Evolutionary conservation across 2,329 filamentous ascomycete species (phyloP), one percentile per base, ranked within the genome.

Genomic region (Colletotrichum karsti): DNA sequence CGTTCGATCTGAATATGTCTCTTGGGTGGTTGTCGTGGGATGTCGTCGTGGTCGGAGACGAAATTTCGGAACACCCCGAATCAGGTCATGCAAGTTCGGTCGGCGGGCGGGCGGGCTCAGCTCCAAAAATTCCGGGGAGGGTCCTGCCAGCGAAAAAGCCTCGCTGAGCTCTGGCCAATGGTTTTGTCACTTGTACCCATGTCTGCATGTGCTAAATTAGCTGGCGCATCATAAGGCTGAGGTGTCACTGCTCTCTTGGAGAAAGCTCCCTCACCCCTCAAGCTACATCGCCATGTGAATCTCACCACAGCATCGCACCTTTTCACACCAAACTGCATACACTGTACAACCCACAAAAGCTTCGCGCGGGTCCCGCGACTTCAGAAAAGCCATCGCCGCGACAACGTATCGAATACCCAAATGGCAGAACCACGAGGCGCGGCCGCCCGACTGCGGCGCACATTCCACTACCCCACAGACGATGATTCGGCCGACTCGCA

Each of bases 381-480:
- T 8, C 20, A 18, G 7, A 5, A 57, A 33, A 13, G 30, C 9
- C 35, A 12, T 22, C 28, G 8, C 44, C 13, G 8, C 13, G 28
- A 15, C n/a, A 18, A 12, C 9, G 30, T 10, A 22, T 50, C 20
- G 9, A 15, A 5, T 12, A 24, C 18, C 46, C 15, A 35, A 30
- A 71, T 71, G 70, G 58, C 59, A 37, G 71, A 75, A 70, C 63
- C 73, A 24, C 73, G 72, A 70, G 69, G 66, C 46, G 73, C 82
- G 1, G 78, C 79, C 42, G 83, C 92, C 58, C 90, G 92, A 70
- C 83, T 96, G 48, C 91, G 94, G 74, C 91, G 88, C 74, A 91
- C 92, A 8, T 96, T 97, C 80, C 88, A 87, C 69, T 96, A 95
- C 80, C 92, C 92, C 5, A 80, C 83, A 63, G 89, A 92, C 73